Percentiles rank a stretch among this genome's conserved stretches.
phyloP scores from a whole-genome alignment of 345 rosid species.

The Citrus maxima region DNA sequence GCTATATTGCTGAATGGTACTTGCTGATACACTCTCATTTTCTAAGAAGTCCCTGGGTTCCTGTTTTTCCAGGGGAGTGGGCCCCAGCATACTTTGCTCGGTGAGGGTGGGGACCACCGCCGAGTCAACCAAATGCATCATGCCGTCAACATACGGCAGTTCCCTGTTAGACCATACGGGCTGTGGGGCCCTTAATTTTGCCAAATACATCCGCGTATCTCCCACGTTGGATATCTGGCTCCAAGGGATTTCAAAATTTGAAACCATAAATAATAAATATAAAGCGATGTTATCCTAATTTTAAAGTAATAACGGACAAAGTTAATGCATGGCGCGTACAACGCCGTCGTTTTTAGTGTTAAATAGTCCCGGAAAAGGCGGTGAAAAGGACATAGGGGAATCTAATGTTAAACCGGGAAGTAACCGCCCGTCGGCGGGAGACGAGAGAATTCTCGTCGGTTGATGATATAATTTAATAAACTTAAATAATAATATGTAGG shows the following conservation, averaged over 20 bases:
- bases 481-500: not conserved
- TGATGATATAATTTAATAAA: too few relatives aligned
- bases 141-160: slow-evolving; percentile 4
- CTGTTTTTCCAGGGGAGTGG: not conserved
- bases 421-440: not conserved
- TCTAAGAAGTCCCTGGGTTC: not conserved
- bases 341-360: not conserved
- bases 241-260: not conserved
- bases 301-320: too few relatives aligned
- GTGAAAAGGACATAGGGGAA: not conserved
- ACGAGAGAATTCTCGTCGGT: too few relatives aligned
- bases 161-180: not conserved
- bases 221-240: not conserved
- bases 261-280: not conserved
- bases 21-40: not conserved
- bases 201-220: not conserved
- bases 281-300: too few relatives aligned
- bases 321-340: not conserved
- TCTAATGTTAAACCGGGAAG: not conserved
- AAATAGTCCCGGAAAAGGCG: not conserved
- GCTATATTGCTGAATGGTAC: not conserved
- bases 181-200: not conserved
- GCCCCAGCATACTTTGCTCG: not conserved
- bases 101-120: not conserved
- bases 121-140: not conserved